Conservation (phyloP, 495 filamentous ascomycete genomes). For the Jackrogersella minutella region DNA sequence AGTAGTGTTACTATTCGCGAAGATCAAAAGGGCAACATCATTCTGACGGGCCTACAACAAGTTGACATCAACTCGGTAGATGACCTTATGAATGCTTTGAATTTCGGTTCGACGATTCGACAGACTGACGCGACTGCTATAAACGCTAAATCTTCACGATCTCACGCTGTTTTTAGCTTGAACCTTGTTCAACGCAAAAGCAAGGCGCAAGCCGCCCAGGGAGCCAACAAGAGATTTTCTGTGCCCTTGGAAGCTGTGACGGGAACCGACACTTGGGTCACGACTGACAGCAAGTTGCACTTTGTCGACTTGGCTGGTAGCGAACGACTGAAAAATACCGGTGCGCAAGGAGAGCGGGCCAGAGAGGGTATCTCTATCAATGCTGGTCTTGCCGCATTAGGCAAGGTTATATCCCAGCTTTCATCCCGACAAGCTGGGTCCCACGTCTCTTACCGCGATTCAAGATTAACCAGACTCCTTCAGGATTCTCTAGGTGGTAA, state of each 20-base stretch:
- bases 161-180: constrained; percentile 96
- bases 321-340: constrained; percentile 96
- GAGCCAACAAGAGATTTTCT: constrained; percentile 84
- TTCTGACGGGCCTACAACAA: constrained; percentile 87
- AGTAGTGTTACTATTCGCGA: constrained; percentile 84
- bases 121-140: constrained; percentile 99
- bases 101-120: constrained; percentile 91
- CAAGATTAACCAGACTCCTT: constrained; percentile 90
- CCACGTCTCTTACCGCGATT: constrained; percentile 98
- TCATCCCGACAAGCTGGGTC: constrained; percentile 87
- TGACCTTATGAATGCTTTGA: constrained; percentile 86
- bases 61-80: constrained; percentile 92
- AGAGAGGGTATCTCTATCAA: constrained; percentile 99
- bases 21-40: constrained; percentile 93
- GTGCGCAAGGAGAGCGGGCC: constrained; percentile 92
- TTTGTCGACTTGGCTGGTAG: constrained; percentile 99
- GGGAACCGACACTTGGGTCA: constrained; percentile 72
- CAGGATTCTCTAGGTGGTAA: constrained; percentile 99
- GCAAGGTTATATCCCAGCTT: constrained; percentile 98
- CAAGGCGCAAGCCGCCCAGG: constrained; percentile 60
- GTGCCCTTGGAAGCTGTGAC: constrained; percentile 85
- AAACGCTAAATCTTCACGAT: constrained; percentile 98
- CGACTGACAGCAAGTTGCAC: constrained; percentile 96
- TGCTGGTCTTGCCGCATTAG: constrained; percentile 90
- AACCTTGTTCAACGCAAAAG: constrained; percentile 89